Percentiles rank a stretch among this genome's conserved stretches.
Conservation (phyloP, 169 alveolate species). For the Eimeria falciformis region DNA sequence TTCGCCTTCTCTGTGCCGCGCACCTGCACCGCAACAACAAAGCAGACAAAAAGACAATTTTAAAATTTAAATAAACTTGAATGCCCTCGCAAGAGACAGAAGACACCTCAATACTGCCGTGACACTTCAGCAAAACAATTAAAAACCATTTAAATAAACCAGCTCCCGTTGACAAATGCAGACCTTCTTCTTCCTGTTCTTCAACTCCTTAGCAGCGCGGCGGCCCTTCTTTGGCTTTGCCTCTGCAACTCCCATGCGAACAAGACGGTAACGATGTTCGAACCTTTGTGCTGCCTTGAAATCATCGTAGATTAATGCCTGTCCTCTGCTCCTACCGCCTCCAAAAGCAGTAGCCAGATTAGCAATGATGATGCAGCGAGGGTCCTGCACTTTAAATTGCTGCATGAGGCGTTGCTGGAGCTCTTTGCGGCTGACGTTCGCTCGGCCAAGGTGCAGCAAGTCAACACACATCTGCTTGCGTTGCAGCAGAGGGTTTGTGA, state of each 20-base stretch:
- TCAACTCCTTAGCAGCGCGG: constrained; percentile 77
- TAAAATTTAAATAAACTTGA: no score
- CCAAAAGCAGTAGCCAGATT: constrained; percentile 97
- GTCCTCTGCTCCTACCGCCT: constrained; percentile 97
- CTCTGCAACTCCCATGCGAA: constrained; percentile 63
- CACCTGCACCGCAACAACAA: constrained; percentile 13
- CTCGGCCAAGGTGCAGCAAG: constrained; percentile 94
- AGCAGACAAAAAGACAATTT: not conserved
- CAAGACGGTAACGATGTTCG: constrained; percentile 91
- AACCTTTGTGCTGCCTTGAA: constrained; percentile 91
- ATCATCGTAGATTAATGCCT: constrained; percentile 95
- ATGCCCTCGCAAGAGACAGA: no score
- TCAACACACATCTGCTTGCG: constrained; percentile 94
- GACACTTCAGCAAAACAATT: not conserved
- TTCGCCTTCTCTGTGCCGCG: constrained; percentile 81
- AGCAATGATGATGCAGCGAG: constrained; percentile 87
- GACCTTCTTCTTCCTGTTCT: constrained; percentile 79
- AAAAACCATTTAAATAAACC: not conserved
- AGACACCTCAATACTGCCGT: no score
- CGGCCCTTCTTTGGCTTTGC: constrained; percentile 75
- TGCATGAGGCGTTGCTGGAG: constrained; percentile 92
- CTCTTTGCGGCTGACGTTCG: constrained; percentile 93
- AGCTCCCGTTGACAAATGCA: not conserved
- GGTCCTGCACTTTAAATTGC: constrained; percentile 82
- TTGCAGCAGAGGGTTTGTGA: constrained; percentile 92